Base-by-base conservation (phyloP, 1,284 basidiomycete genomes). In the Trichosporon inkin region DNA sequence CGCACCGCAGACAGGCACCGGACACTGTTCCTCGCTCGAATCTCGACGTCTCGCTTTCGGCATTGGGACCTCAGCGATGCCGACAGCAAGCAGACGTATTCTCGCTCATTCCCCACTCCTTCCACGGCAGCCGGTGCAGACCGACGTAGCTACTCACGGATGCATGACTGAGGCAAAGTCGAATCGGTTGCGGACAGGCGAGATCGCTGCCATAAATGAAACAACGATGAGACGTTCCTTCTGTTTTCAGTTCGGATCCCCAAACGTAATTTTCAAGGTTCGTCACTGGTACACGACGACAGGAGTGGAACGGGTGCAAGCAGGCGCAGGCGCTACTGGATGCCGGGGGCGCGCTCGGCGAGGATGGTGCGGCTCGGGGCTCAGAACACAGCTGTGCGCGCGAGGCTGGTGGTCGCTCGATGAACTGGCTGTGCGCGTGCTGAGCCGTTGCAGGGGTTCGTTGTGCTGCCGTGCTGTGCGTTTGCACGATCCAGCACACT, bases 161-260 rank as follows among this genome's bases (percentile, higher is more conserved):
- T 64, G 63, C 63, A 64, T 64, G 24, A 60, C 63, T 32, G 60
- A 55, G 24, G 52, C 57, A 35, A 62, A 64, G 60, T 64, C 63
- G 57, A 64, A 64, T 17, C 63, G 57, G 55, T 40, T 61, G 34
- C 63, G 60, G 14, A 53, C 57, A 34, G 63, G 63, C 36, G 56
- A 56, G 38, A 61, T 53, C 24, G 59, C 59, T 16, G 59, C 53
- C 59, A 61, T 61, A 28, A 49, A 49, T 49, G 44, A 49, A 49
- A 49, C 44, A 47, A 24, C 44, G 44, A 20, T 47, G 22, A 28
- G 44, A 49, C 44, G 44, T 49, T 49, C 24, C 24, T 28, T 24
- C 44, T 49, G 24, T 49, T 49, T 32, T 49, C 44, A 32, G 44
- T 32, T 11, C 28, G 28, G 28, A 32, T 32, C 44, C 44, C 44